A percentile compares a stretch with the other conserved stretches of the same genome.
These are phyloP conservation scores for Ceratocystis alfenasii DNA, from an alignment of 2,329 filamentous ascomycete genomes.

Conservation along the genomic window DNA sequence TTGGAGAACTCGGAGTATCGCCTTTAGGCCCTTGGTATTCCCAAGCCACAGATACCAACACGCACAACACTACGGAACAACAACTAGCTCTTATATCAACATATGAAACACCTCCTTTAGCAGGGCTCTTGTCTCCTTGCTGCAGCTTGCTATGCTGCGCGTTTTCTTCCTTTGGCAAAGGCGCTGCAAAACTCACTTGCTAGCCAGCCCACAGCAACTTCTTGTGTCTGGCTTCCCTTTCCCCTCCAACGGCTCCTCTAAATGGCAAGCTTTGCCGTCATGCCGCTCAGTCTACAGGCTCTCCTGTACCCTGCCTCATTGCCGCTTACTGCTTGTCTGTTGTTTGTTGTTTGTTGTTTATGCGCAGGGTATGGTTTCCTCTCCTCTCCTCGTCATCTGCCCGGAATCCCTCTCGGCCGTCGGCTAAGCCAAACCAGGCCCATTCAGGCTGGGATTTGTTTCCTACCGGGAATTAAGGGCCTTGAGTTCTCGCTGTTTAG, in stretches of 20 bases:
- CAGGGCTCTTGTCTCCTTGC: neutral
- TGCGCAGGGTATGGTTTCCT: neutral
- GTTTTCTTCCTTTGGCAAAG: no score
- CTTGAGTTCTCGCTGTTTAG: no score
- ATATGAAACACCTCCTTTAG: neutral
- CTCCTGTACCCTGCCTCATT: no score
- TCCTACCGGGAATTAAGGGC: neutral
- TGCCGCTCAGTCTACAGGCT: no score
- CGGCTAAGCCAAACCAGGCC: neutral
- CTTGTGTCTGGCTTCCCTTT: no score
- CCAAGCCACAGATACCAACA: neutral
- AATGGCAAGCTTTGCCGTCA: no score
- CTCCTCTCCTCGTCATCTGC: neutral
- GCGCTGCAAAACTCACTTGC: no score
- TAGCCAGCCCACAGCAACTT: no score
- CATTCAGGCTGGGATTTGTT: neutral
- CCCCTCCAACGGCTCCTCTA: no score
- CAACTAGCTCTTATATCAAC: neutral
- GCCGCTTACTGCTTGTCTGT: no score
- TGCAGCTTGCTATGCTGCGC: neutral
- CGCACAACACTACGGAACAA: neutral
- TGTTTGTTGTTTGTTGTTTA: neutral
- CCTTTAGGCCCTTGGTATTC: neutral
- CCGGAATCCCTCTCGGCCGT: constrained; percentile 8
- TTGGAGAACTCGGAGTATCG: neutral